A percentile compares a stretch with the other conserved stretches of the same genome.
Evolutionary conservation across 331 rosid genomes (phyloP).

Genomic region (Rhamnella rubrinervis): DNA sequence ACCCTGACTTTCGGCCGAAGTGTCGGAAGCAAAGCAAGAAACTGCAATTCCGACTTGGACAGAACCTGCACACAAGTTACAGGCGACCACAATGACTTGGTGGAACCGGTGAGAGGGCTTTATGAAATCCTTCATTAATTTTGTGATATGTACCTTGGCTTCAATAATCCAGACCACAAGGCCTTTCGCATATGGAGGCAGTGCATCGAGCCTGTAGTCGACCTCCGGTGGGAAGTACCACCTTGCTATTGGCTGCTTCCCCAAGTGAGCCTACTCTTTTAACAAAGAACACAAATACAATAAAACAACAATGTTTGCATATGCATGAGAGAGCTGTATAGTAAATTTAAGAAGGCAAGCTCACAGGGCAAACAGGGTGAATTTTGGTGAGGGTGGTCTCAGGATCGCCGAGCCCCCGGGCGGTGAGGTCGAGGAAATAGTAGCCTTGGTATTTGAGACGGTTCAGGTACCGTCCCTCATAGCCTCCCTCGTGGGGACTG

Average conservation of each 20-base stretch:
- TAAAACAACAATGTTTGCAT: too few species aligned
- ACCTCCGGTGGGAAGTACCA: conserved; percentile 99
- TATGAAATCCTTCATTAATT: background rate
- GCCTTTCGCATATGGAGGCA: conserved; percentile 89
- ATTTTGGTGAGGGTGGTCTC: conserved; percentile 91
- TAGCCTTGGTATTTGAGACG: conserved; percentile 78
- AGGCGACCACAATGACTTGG: background rate
- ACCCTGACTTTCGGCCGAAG: conserved; percentile 92
- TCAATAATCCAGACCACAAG: conserved; percentile 87
- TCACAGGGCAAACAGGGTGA: conserved; percentile 94
- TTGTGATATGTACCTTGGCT: conserved; percentile 60
- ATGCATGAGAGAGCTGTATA: too few species aligned
- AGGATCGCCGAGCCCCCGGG: conserved; percentile 95
- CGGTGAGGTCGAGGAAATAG: conserved; percentile 81
- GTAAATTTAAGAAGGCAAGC: conserved; percentile 11
- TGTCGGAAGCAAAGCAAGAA: conserved; percentile 80
- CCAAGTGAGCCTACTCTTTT: conserved; percentile 69
- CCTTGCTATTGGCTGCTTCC: conserved; percentile 94
- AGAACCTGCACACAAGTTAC: conserved; percentile 52
- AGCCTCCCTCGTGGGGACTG: conserved; percentile 96
- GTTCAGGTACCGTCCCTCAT: conserved; percentile 79
- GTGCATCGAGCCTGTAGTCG: conserved; percentile 81
- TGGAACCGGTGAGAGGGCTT: background rate
- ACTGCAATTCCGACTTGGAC: conserved; percentile 88
- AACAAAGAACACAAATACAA: background rate